Percentiles rank a stretch among this genome's conserved stretches.
These are phyloP conservation scores for Apiotrichum domesticum DNA, from an alignment of 1,284 basidiomycete genomes.

Conservation along the genomic window DNA sequence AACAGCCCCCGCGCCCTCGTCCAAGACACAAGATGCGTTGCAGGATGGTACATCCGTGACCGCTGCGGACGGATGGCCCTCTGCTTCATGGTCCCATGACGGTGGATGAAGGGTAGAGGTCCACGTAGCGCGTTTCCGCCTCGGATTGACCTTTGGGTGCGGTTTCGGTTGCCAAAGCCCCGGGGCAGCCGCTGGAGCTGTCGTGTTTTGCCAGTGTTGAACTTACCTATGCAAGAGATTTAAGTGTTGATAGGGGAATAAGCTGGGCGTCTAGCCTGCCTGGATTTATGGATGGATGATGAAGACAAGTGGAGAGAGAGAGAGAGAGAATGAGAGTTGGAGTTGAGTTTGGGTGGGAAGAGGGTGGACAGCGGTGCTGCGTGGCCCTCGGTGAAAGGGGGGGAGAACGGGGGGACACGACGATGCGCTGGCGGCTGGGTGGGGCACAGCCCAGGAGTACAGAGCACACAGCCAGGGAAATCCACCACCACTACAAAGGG, in stretches of 20 bases:
- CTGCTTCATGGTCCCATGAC: no score
- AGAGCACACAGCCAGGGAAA: no score
- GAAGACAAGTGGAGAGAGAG: conserved; percentile 6
- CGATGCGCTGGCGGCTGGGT: conserved; percentile 6
- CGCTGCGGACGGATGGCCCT: no score
- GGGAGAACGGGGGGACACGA: neutral
- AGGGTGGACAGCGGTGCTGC: conserved; percentile 6
- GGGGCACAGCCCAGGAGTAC: neutral
- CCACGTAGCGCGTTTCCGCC: neutral
- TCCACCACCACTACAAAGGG: no score
- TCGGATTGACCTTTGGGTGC: neutral
- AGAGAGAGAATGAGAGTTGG: conserved; percentile 6
- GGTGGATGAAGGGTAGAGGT: neutral
- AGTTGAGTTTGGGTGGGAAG: neutral
- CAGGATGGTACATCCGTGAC: no score
- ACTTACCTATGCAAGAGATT: neutral
- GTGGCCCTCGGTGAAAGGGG: conserved; percentile 9
- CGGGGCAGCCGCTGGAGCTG: no score
- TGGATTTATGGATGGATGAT: neutral
- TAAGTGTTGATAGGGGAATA: neutral
- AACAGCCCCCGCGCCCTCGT: no score
- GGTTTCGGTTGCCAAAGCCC: no score
- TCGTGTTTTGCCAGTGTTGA: no score
- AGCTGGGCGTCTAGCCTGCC: conserved; percentile 2
- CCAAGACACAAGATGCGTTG: no score